phyloP scores from a whole-genome alignment of 225 moss, liverwort and hornwort species.

The Anthoceros angustus region DNA sequence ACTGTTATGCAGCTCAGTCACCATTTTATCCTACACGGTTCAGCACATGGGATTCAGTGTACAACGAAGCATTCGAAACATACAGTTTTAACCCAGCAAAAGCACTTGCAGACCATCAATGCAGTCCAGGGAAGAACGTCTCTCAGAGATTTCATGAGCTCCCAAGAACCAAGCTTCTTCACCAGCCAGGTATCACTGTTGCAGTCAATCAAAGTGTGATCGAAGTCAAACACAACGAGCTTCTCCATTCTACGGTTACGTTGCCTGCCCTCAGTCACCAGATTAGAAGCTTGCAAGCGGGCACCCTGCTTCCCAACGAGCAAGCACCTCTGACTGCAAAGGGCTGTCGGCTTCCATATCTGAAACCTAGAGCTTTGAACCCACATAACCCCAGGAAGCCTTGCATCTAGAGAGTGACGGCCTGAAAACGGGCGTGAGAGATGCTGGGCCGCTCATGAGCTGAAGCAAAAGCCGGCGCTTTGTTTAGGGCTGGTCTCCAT shows the following conservation, averaged over 20 bases:
- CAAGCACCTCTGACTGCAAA: background rate
- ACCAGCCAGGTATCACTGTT: constrained; percentile 58
- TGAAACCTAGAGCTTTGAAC: no score
- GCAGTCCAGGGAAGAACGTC: constrained; percentile 35
- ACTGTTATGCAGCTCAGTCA: constrained; percentile 31
- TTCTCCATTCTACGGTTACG: constrained; percentile 16
- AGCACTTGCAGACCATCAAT: constrained; percentile 28
- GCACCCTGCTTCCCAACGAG: background rate
- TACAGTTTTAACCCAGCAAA: no score
- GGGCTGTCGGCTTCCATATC: no score
- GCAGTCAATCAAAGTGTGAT: constrained; percentile 62
- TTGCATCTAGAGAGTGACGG: no score
- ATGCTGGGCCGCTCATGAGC: no score
- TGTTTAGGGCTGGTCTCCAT: no score
- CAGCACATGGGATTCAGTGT: constrained; percentile 7
- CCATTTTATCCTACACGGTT: constrained; percentile 44
- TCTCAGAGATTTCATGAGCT: constrained; percentile 22
- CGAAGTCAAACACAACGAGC: constrained; percentile 42
- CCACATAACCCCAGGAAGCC: no score
- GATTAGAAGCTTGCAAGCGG: background rate
- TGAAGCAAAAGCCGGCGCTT: no score
- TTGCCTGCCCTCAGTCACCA: background rate
- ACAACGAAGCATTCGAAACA: background rate
- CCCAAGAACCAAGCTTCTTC: constrained; percentile 34
- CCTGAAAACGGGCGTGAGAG: no score